Conservation (phyloP, 2,329 filamentous ascomycete species). For the Hypoxylon sp. region DNA sequence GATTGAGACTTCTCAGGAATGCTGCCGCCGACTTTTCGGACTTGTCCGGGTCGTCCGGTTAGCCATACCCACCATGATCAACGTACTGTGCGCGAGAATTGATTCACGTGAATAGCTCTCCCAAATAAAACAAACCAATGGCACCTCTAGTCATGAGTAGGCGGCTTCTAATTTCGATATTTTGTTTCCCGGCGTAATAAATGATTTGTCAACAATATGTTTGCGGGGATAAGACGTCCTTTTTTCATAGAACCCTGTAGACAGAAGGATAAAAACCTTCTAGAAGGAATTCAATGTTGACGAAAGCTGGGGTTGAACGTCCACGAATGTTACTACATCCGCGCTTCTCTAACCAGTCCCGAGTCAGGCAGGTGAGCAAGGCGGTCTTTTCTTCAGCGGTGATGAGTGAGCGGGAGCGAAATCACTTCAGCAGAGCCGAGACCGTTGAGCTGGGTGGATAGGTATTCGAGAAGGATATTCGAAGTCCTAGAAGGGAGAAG, state of each 20-base stretch:
- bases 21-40: conserved; percentile 14
- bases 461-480: conserved; percentile 31
- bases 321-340: conserved; percentile 23
- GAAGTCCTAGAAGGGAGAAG: conserved; percentile 45
- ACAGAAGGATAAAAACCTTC: conserved; percentile 13
- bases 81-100: conserved; percentile 1
- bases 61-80: conserved; percentile 13
- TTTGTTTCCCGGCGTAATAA: conserved; percentile 3
- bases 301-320: conserved; percentile 15
- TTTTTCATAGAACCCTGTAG: conserved; percentile 21
- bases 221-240: conserved; percentile 25
- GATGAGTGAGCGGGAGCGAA: conserved; percentile 27
- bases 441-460: conserved; percentile 20
- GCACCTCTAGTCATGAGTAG: conserved; percentile 7
- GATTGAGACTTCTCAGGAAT: conserved; percentile 10
- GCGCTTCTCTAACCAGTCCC: conserved; percentile 15
- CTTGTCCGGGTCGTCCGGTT: conserved; percentile 20
- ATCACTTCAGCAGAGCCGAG: conserved; percentile 21
- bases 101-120: conserved; percentile 10
- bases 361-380: conserved; percentile 18
- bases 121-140: conserved; percentile 17
- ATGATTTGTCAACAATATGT: conserved; percentile 34
- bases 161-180: conserved; percentile 17
- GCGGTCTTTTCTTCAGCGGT: conserved; percentile 8
- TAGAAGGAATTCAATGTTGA: conserved; percentile 8